Conservation (phyloP, 1,139 yeast species). For the Hyphopichia pseudoburtonii region DNA sequence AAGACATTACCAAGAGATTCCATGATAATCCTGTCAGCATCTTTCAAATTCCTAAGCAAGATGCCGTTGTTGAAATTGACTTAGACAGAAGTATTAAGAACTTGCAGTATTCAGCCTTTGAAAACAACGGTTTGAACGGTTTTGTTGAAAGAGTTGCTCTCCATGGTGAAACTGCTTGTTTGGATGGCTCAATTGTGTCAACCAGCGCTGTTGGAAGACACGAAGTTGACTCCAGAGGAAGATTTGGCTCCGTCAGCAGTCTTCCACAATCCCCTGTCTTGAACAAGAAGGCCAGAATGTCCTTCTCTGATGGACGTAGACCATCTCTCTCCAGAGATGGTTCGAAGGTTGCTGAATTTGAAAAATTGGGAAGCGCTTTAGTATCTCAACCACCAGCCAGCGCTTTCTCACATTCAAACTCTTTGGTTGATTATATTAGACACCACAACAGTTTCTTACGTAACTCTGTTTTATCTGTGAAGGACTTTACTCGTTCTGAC, state of each 20-base stretch:
- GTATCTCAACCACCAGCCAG: conserved; percentile 70
- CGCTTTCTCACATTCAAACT: conserved; percentile 73
- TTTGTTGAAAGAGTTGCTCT: conserved; percentile 86
- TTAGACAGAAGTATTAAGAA: conserved; percentile 60
- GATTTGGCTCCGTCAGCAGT: conserved; percentile 35
- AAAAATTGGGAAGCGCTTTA: conserved; percentile 64
- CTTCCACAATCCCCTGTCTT: conserved; percentile 48
- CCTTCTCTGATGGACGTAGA: conserved; percentile 39
- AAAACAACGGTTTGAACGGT: conserved; percentile 59
- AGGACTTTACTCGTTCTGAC: conserved; percentile 82
- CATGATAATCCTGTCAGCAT: conserved; percentile 81
- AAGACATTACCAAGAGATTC: conserved; percentile 70
- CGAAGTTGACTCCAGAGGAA: conserved; percentile 42
- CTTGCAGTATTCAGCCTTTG: conserved; percentile 55
- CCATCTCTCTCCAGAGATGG: conserved; percentile 42
- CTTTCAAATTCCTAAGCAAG: conserved; percentile 82
- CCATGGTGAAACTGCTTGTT: conserved; percentile 74
- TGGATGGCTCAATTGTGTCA: conserved; percentile 74
- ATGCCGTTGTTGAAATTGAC: conserved; percentile 76
- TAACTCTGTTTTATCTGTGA: conserved; percentile 83
- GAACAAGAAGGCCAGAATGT: conserved; percentile 45
- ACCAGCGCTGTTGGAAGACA: conserved; percentile 61
- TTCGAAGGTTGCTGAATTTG: conserved; percentile 46
- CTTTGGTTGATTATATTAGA: conserved; percentile 74
- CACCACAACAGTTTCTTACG: conserved; percentile 85